Evolutionary conservation across 176 grass and related monocot species (phyloP), one percentile per base, ranked within the genome.

Genomic region (Miscanthus lutarioriparius): DNA sequence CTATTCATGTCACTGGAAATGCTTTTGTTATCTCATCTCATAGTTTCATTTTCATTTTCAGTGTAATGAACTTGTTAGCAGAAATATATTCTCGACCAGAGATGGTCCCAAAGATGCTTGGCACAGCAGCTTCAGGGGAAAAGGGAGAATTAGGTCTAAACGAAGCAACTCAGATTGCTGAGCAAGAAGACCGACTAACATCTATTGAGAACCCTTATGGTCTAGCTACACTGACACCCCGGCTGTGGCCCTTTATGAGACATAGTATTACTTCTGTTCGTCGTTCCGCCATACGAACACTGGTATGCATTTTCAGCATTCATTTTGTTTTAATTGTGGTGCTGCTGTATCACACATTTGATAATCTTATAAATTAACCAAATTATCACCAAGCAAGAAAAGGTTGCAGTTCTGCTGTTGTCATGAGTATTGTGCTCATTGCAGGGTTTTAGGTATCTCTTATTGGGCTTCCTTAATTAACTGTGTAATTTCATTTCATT

Each of bases 61-160:
- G 96, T 92, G 91, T 99, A 82, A 99, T 99, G 96, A 99, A 99
- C 82, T 91, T 99, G 83, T 88, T 99, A 94, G 93, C 96, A 59
- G 93, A 99, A 85, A 90, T 99, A 90, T 99, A 99, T 87, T 99
- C 96, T 22, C 96, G 91, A 85, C 89, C 96, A 63, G 89, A 92
- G 78, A 94, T 99, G 93, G 87, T 99, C 80, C 96, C 96, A 19
- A 99, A 92, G 88, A 96, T 99, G 93, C 75, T 99, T 80, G 96
- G 87, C 49, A 86, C 77, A 44, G 40, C 76, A 83, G 82, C 77
- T 77, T 87, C 88, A 63, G 88, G 82, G 13, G 86, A 87, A 69
- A 89, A 30, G 56, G 71, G 88, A 68, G 91, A 95, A 87, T 79
- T 94, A 76, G 84, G 96, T 90, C 80, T 96, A 36, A 96, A 96